Conservation (phyloP, 495 filamentous ascomycete genomes). For the Tuber brumale region DNA sequence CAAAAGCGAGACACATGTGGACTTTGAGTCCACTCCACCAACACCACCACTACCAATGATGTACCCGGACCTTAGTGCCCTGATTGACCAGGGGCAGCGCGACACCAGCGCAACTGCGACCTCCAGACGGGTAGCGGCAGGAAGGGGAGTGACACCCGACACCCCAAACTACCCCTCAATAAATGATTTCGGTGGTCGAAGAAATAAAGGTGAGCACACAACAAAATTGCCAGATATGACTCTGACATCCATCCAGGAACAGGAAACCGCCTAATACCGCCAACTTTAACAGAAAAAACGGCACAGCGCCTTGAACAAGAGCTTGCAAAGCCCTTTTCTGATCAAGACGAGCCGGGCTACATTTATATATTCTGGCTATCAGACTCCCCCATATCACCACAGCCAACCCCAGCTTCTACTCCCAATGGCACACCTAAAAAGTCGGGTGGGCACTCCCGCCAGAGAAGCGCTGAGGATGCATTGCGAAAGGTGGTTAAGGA, state of each 20-base stretch:
- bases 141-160: slow-evolving; percentile 19
- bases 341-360: slow-evolving; percentile 75
- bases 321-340: slow-evolving; percentile 73
- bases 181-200: not conserved
- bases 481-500: slow-evolving; percentile 57
- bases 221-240: slow-evolving; percentile 20
- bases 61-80: slow-evolving; percentile 28
- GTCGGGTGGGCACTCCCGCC: slow-evolving; percentile 7
- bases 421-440: slow-evolving; percentile 9
- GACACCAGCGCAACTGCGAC: slow-evolving; percentile 27
- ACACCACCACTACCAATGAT: slow-evolving; percentile 41
- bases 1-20: slow-evolving; percentile 14
- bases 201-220: not conserved
- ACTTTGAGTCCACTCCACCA: slow-evolving; percentile 33
- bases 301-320: slow-evolving; percentile 52
- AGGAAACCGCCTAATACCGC: slow-evolving; percentile 51
- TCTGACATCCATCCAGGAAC: slow-evolving; percentile 42
- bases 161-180: slow-evolving; percentile 13
- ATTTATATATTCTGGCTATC: slow-evolving; percentile 98
- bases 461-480: not conserved
- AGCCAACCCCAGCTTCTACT: slow-evolving; percentile 52
- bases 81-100: slow-evolving; percentile 2
- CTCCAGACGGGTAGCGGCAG: slow-evolving; percentile 34
- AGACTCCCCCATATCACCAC: slow-evolving; percentile 51
- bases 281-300: slow-evolving; percentile 56